These are phyloP conservation scores for Cordyceps pruinosa DNA, from an alignment of 2,329 filamentous ascomycete genomes.

Conservation along the genomic window DNA sequence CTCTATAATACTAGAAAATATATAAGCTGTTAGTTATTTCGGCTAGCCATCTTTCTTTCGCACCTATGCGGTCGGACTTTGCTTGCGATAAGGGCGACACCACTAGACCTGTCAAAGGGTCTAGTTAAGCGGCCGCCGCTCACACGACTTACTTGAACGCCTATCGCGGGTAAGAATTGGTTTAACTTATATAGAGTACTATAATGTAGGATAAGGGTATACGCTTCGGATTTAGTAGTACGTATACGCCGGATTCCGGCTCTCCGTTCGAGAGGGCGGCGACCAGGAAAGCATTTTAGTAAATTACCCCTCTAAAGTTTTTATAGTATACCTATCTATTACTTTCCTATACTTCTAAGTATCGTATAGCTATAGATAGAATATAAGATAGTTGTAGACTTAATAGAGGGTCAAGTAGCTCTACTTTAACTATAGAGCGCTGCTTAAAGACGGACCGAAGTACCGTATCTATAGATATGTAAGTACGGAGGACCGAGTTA, in stretches of 20 bases:
- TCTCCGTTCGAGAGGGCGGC: not conserved
- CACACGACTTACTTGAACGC: too few species aligned
- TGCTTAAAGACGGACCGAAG: not conserved
- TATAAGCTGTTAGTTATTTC: too few species aligned
- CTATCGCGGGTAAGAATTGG: too few species aligned
- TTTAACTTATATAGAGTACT: not conserved
- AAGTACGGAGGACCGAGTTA: not conserved
- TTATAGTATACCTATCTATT: not conserved
- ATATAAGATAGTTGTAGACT: not conserved
- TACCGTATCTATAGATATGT: not conserved
- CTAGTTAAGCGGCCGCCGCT: too few species aligned
- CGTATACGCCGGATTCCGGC: not conserved
- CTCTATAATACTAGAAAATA: too few species aligned
- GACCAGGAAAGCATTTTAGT: not conserved
- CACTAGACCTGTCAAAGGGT: too few species aligned
- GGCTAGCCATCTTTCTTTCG: too few species aligned
- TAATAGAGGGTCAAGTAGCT: not conserved
- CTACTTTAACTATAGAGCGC: not conserved
- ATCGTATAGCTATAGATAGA: too few species aligned
- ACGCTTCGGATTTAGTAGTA: too few species aligned
- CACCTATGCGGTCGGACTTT: too few species aligned
- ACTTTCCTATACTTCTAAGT: too few species aligned
- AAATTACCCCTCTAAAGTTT: not conserved
- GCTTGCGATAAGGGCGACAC: too few species aligned
- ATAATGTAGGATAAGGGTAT: not conserved